Base-by-base conservation (phyloP, 1,284 basidiomycete species). In the Cutaneotrichosporon sp. region DNA sequence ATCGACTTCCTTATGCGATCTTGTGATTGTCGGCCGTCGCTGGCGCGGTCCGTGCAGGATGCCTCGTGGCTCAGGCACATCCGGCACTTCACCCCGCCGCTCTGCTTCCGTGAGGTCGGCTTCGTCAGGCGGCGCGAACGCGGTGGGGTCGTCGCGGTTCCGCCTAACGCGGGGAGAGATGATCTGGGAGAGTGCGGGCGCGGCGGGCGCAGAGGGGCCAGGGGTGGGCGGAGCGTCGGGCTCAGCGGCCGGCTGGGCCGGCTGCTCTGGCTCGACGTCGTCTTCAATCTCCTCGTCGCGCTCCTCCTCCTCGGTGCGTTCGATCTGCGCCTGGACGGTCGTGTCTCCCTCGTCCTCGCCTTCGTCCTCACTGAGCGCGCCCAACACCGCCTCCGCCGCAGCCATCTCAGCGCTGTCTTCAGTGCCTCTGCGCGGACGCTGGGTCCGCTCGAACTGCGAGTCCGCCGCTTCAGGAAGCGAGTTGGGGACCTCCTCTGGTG, bases 121-220 rank as follows among this genome's bases (percentile, higher is more conserved):
- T 3, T 38, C 21, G 13, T 56, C 55, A 6, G 55, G 55, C 4
- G 55, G 38, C 22, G 55, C 55, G 40, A 56, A 56, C 38, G 26
- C 38, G 13, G 38, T 56, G 10, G 38, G 38, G 38, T 56, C 55
- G n/a, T 56, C 30, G 9, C 30, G 11, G 30, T 14, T 13, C 8
- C 26, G 30, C 31, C 51, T 34, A 30, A 34, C 18, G 8, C 30
- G 31, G 51, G 31, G 9, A 7, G 51, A 31, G 30, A 31, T 31
- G 9, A 16, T 7, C 9, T 53, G 30, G 30, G 51, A 30, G 16
- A 53, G 51, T 5, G 49, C 22, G 49, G 49, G 22, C 5, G 26
- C 26, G 26, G 50, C 21, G 50, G 50, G 6, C 5, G 36, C 36
- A 5, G 36, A 36, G 13, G 36, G 36, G 36, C 5, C 38, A 14